Conservation (phyloP, 2,329 filamentous ascomycete genomes). For the Botrytis elliptica region DNA sequence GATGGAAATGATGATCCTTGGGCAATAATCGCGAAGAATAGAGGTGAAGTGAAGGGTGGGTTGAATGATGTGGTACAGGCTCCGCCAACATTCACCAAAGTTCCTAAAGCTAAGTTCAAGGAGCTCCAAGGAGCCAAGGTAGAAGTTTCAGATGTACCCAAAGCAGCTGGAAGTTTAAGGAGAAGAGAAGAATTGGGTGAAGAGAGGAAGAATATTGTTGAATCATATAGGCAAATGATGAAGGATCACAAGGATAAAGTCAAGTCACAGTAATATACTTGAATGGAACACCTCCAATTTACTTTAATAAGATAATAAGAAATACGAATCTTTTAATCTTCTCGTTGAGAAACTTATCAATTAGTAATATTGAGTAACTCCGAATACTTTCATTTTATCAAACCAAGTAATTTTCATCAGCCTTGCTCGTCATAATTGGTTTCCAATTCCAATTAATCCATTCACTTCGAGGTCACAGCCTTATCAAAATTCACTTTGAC, state of each 20-base stretch:
- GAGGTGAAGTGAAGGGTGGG: constrained; percentile 34
- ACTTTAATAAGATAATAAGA: neutral
- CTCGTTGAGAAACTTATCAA: neutral
- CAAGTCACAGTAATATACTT: constrained; percentile 2
- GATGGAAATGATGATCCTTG: constrained; percentile 41
- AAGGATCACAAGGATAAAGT: constrained; percentile 42
- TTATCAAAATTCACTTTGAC: neutral
- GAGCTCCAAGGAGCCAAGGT: constrained; percentile 60
- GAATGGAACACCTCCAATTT: neutral
- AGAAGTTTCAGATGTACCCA: constrained; percentile 67
- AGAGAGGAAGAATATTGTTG: constrained; percentile 68
- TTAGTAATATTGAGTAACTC: no score
- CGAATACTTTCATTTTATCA: neutral
- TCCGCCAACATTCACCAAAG: constrained; percentile 37
- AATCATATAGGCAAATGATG: constrained; percentile 72
- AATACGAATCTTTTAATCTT: neutral
- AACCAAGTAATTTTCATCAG: neutral
- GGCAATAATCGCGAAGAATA: constrained; percentile 35
- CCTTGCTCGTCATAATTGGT: neutral
- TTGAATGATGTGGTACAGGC: constrained; percentile 43
- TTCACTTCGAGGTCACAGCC: neutral
- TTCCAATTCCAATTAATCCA: neutral
- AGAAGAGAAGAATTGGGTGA: constrained; percentile 71
- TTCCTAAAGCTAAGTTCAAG: constrained; percentile 40
- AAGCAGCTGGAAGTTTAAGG: constrained; percentile 67